A percentile compares a stretch with the other conserved stretches of the same genome.
phyloP scores from a whole-genome alignment of 108 stramenopile genomes.

The Nitzschia sp. region DNA sequence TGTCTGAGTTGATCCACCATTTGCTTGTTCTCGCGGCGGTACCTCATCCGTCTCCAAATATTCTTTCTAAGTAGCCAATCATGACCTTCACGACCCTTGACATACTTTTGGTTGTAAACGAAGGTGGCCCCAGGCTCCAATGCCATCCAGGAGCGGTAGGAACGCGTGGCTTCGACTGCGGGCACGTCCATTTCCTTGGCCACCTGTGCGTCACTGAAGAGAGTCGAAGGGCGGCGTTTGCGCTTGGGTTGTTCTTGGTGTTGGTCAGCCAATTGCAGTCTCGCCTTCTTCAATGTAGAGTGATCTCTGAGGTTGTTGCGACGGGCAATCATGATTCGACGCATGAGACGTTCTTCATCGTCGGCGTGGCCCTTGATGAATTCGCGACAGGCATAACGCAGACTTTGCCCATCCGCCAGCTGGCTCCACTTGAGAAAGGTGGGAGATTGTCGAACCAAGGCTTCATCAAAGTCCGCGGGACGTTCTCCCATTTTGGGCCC shows the following conservation, averaged over 20 bases:
- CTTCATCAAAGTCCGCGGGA: slow-evolving; percentile 82
- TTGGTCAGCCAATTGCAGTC: slow-evolving; percentile 11
- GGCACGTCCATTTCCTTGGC: slow-evolving; percentile 64
- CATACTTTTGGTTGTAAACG: slow-evolving; percentile 86
- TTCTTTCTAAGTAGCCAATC: slow-evolving; percentile 87
- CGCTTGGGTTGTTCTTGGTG: slow-evolving; percentile 6
- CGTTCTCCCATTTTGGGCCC: slow-evolving; percentile 86
- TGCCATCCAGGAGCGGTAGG: slow-evolving; percentile 67
- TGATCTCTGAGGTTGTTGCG: slow-evolving; percentile 86
- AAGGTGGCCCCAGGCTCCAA: slow-evolving; percentile 60
- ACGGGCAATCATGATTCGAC: slow-evolving; percentile 89
- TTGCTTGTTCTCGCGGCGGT: slow-evolving; percentile 79
- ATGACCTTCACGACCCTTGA: slow-evolving; percentile 72
- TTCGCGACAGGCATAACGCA: slow-evolving; percentile 80
- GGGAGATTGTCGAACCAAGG: slow-evolving; percentile 63
- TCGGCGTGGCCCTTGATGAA: slow-evolving; percentile 78
- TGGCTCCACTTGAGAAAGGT: slow-evolving; percentile 69
- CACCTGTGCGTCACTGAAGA: slow-evolving; percentile 50
- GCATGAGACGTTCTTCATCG: slow-evolving; percentile 88
- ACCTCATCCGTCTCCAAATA: slow-evolving; percentile 89
- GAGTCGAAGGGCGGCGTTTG: slow-evolving; percentile 22
- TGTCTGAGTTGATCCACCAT: slow-evolving; percentile 44
- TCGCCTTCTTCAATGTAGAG: slow-evolving; percentile 60
- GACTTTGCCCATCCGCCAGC: slow-evolving; percentile 46
- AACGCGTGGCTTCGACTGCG: slow-evolving; percentile 81